Conservation (phyloP, 495 filamentous ascomycete genomes). For the Xylaria palmicola region DNA sequence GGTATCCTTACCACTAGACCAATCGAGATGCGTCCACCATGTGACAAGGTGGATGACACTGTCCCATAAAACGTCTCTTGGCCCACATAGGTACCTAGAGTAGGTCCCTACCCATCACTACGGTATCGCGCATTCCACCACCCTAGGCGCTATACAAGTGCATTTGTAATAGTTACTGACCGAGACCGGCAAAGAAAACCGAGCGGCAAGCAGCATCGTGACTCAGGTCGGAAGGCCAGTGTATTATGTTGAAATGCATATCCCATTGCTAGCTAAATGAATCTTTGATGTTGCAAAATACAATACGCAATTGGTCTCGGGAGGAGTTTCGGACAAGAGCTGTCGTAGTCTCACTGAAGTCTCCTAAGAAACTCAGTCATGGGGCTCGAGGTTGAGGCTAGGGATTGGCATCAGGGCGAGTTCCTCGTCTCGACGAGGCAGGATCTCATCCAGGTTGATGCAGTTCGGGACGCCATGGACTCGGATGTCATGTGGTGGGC, state of each 20-base stretch:
- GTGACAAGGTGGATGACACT: too few relatives aligned
- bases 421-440: conserved; percentile 54
- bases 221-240: too few relatives aligned
- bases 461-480: conserved; percentile 50
- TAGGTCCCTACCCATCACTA: too few relatives aligned
- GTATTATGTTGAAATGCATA: too few relatives aligned
- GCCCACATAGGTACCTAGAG: too few relatives aligned
- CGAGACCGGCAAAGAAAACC: too few relatives aligned
- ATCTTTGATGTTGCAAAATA: not conserved
- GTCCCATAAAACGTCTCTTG: too few relatives aligned
- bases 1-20: conserved; percentile 14
- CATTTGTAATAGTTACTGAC: not conserved
- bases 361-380: conserved; percentile 14
- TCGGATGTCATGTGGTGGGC: conserved; percentile 59
- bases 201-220: too few relatives aligned
- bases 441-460: conserved; percentile 45
- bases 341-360: not conserved
- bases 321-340: too few relatives aligned
- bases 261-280: not conserved
- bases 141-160: too few relatives aligned
- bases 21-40: too few relatives aligned
- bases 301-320: not conserved
- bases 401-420: conserved; percentile 31
- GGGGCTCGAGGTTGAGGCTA: conserved; percentile 24
- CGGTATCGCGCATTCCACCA: too few relatives aligned